Evolutionary conservation across 192 early-diverging fungal genomes (phyloP), one percentile per base, ranked within the genome.

Genomic region (Coemansia sp.): DNA sequence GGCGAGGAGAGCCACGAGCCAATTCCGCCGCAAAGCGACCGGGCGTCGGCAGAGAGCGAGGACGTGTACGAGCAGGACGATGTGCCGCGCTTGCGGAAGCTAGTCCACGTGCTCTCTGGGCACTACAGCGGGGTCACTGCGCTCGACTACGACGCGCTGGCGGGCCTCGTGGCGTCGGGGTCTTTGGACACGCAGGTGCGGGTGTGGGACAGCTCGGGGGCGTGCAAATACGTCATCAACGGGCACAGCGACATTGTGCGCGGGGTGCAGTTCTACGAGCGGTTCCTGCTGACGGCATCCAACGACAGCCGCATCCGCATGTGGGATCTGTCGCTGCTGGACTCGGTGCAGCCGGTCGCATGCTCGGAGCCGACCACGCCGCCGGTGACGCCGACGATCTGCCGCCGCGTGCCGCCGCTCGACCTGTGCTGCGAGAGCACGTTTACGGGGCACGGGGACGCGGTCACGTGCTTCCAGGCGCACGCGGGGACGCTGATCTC

Each of bases 101-200:
- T 84, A 0, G 62, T 14, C 2, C 29, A 21, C 1, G 59, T 67
- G 31, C 75, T 87, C 12, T 42, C 75, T 31, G 91, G 90, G 23
- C 91, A 92, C 57, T 85, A 88, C 45, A 87, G 86, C 11, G 74
- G 76, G 0, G 80, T 92, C 14, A 85, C 88, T 0, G 84, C 80
- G 9, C 29, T 93, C 8, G 88, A 87, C 64, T 78, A 88, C 69
- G 86, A 90, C 50, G 77, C 82, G n/a, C 72, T 71, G 8, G 51
- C 82, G 23, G 90, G 86, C 2, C 82, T 82, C 5, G 41, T 92
- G 8, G 87, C 90, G 0, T 88, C 92, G 0, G 86, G 90, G 12
- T 90, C 90, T 5, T 72, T 86, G 27, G 92, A 93, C 75, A 87
- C 86, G 34, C 89, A 89, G 25, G 85, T 88, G 19, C 87, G 89